Conservation (phyloP, 495 filamentous ascomycete genomes). For the Terfezia claveryi region DNA sequence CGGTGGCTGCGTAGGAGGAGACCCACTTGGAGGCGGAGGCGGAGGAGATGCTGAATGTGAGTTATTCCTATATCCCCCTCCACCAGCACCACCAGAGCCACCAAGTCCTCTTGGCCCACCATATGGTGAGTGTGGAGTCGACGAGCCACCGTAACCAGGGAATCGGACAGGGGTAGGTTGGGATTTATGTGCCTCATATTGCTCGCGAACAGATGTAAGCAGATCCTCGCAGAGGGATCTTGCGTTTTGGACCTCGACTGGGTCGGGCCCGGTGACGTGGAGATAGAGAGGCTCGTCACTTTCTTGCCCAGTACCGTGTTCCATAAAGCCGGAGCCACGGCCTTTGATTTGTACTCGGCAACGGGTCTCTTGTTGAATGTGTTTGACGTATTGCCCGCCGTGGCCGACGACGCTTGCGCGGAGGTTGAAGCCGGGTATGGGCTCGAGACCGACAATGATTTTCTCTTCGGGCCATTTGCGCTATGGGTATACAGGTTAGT, state of each 20-base stretch:
- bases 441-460: slow-evolving; percentile 73
- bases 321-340: slow-evolving; percentile 84
- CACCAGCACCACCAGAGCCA: slow-evolving; percentile 5
- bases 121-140: slow-evolving; percentile 17
- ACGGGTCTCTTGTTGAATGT: slow-evolving; percentile 82
- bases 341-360: slow-evolving; percentile 97
- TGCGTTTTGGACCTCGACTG: slow-evolving; percentile 62
- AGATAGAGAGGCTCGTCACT: slow-evolving; percentile 91
- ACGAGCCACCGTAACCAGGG: slow-evolving; percentile 31
- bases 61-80: slow-evolving; percentile 9
- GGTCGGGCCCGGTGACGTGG: slow-evolving; percentile 79
- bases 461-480: slow-evolving; percentile 98
- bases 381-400: slow-evolving; percentile 83
- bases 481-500: slow-evolving; percentile 28
- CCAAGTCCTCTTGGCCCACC: slow-evolving; percentile 5
- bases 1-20: slow-evolving; percentile 12
- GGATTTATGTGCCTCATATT: slow-evolving; percentile 76
- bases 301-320: slow-evolving; percentile 58
- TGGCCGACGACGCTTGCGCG: slow-evolving; percentile 88
- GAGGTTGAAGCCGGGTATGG: slow-evolving; percentile 86
- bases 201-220: slow-evolving; percentile 54
- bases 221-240: slow-evolving; percentile 78
- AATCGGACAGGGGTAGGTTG: slow-evolving; percentile 50
- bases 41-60: slow-evolving; percentile 17
- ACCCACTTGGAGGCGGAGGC: slow-evolving; percentile 16